These are phyloP conservation scores for Phytopythium litorale DNA, from an alignment of 352 stramenopile species.

Conservation along the genomic window DNA sequence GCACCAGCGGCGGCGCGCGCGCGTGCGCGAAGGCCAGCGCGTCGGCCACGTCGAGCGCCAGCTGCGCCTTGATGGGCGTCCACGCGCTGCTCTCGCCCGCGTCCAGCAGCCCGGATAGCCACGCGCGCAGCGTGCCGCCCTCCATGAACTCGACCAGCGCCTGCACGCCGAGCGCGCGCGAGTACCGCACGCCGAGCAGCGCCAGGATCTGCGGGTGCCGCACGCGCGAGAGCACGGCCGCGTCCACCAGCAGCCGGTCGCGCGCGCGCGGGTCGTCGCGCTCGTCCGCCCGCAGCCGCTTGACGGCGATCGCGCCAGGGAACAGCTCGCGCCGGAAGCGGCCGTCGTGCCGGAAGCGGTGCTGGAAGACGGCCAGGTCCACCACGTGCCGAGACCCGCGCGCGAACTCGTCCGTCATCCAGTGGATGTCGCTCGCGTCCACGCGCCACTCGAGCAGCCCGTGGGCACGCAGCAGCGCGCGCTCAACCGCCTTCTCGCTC, in stretches of 20 bases:
- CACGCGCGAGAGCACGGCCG: slow-evolving; percentile 37
- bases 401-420: slow-evolving; percentile 24
- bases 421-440: slow-evolving; percentile 36
- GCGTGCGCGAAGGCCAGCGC: slow-evolving; percentile 48
- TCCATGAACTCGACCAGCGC: slow-evolving; percentile 69
- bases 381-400: slow-evolving; percentile 19
- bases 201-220: slow-evolving; percentile 42
- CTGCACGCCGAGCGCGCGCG: slow-evolving; percentile 35
- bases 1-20: slow-evolving; percentile 34
- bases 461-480: slow-evolving; percentile 13
- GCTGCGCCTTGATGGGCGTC: slow-evolving; percentile 25
- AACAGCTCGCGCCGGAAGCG: slow-evolving; percentile 31
- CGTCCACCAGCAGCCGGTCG: slow-evolving; percentile 34
- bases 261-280: slow-evolving; percentile 14
- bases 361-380: slow-evolving; percentile 35
- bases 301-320: slow-evolving; percentile 20
- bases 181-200: slow-evolving; percentile 47
- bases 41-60: slow-evolving; percentile 43
- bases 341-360: slow-evolving; percentile 28
- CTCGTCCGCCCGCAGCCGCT: slow-evolving; percentile 6
- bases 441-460: slow-evolving; percentile 18
- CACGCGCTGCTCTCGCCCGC: slow-evolving; percentile 13
- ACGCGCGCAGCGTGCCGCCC: slow-evolving; percentile 38
- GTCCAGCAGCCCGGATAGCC: slow-evolving; percentile 18
- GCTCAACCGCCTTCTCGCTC: neutral